Conservation (phyloP, 345 rosid genomes). For the Euphorbia tirucalli region DNA sequence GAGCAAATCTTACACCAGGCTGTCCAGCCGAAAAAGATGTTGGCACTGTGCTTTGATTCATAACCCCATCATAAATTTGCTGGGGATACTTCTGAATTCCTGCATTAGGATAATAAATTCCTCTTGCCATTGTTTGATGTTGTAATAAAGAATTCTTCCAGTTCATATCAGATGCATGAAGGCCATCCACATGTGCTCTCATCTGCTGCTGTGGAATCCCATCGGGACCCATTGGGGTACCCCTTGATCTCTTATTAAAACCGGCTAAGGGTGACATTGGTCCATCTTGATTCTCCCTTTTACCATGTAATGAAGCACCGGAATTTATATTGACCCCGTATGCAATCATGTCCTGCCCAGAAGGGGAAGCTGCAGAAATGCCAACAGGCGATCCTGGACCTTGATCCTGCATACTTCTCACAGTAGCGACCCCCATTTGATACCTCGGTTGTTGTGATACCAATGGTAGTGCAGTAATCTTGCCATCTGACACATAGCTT, state of each 20-base stretch:
- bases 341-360: constrained; percentile 64
- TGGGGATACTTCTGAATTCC: constrained; percentile 64
- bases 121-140: constrained; percentile 59
- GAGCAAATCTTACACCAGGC: constrained; percentile 50
- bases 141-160: constrained; percentile 62
- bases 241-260: constrained; percentile 61
- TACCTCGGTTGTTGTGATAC: constrained; percentile 55
- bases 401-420: constrained; percentile 65
- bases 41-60: constrained; percentile 63
- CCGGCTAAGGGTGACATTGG: constrained; percentile 58
- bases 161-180: constrained; percentile 61
- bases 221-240: constrained; percentile 50
- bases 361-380: constrained; percentile 54
- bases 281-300: constrained; percentile 72
- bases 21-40: constrained; percentile 58
- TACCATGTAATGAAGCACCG: constrained; percentile 52
- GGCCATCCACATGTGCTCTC: constrained; percentile 53
- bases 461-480: constrained; percentile 46
- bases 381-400: constrained; percentile 44
- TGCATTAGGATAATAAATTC: constrained; percentile 52
- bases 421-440: constrained; percentile 48
- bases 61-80: constrained; percentile 65
- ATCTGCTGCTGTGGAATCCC: constrained; percentile 65
- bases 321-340: constrained; percentile 53
- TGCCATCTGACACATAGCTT: constrained; percentile 51